Evolutionary conservation across 768 basidiomycete genomes (phyloP).

Genomic region (Arthromyces matolae): DNA sequence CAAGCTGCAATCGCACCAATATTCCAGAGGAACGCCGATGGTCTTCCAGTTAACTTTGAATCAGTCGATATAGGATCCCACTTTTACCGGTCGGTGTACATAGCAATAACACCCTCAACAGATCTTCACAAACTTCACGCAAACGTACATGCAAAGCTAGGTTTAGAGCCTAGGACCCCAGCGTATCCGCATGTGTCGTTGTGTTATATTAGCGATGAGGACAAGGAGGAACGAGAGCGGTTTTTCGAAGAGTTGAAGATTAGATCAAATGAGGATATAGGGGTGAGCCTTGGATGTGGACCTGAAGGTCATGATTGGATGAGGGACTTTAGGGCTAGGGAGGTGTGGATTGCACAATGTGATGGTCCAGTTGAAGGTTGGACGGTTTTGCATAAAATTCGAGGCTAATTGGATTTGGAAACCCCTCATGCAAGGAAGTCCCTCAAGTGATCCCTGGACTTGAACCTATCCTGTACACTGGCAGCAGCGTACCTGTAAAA

Average conservation of each 20-base stretch:
- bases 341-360: conserved; percentile 60
- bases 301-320: conserved; percentile 33
- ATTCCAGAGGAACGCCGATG: conserved; percentile 25
- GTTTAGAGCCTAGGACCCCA: conserved; percentile 46
- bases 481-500: no score
- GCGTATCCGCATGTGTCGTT: conserved; percentile 70
- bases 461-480: no score
- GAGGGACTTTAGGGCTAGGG: conserved; percentile 39
- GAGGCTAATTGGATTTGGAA: conserved; percentile 5
- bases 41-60: conserved; percentile 45
- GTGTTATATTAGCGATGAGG: conserved; percentile 68
- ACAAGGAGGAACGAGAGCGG: conserved; percentile 51
- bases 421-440: no score
- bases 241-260: conserved; percentile 44
- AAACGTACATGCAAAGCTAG: conserved; percentile 37
- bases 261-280: conserved; percentile 9
- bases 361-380: conserved; percentile 59
- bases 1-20: conserved; percentile 29
- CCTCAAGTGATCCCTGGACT: no score
- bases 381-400: conserved; percentile 40
- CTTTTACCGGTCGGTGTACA: conserved; percentile 71
- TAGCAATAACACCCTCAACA: conserved; percentile 42
- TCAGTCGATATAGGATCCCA: conserved; percentile 54
- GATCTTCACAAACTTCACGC: conserved; percentile 48
- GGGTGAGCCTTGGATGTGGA: conserved; percentile 32